phyloP scores from a whole-genome alignment of 148 eudicot species.

The Heliamphora exappendiculata region DNA sequence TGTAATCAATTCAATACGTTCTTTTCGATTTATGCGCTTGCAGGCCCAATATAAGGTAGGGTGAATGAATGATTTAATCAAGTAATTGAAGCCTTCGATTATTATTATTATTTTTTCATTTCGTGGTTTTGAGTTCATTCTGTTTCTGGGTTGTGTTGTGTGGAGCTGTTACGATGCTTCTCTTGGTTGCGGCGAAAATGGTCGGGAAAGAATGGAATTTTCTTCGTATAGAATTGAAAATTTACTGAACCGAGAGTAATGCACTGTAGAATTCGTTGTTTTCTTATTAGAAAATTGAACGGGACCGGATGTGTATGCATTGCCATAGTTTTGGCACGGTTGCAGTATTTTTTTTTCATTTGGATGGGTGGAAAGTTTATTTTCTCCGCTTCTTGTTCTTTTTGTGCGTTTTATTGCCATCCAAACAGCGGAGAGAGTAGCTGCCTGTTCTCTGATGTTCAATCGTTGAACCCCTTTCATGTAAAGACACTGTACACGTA shows the following conservation, averaged over 20 bases:
- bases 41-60: neutral
- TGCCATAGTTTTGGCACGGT: neutral
- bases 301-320: too few species aligned
- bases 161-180: neutral
- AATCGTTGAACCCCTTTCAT: too few species aligned
- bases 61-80: neutral
- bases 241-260: neutral
- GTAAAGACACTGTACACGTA: neutral
- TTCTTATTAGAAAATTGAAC: too few species aligned
- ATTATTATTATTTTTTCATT: neutral
- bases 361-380: neutral
- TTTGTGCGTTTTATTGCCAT: neutral
- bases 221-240: slow-evolving; percentile 1
- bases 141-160: neutral
- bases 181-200: neutral
- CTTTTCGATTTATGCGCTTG: neutral
- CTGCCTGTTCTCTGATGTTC: neutral
- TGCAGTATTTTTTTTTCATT: neutral
- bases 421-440: neutral
- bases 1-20: neutral
- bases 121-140: neutral
- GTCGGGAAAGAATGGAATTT: neutral
- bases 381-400: neutral
- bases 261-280: neutral
- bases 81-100: neutral